Conservation (phyloP, 2,329 filamentous ascomycete species). For the Arthrobotrys conoides region DNA sequence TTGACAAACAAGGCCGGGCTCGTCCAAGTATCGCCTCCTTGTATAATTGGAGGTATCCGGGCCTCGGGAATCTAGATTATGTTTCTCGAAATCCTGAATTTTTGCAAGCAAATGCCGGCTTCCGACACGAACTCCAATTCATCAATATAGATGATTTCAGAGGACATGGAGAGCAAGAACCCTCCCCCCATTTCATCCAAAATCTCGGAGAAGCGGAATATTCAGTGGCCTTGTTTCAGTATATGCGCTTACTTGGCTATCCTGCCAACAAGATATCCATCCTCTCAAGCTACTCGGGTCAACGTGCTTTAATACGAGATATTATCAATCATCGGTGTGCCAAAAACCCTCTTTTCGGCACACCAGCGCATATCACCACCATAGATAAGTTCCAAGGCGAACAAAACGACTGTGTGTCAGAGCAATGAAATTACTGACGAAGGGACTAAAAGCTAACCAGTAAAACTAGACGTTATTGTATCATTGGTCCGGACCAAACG, state of each 20-base stretch:
- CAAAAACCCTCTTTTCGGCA: constrained; percentile 85
- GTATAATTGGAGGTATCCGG: constrained; percentile 92
- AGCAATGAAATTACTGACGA: not conserved
- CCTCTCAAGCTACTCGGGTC: constrained; percentile 92
- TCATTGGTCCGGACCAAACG: constrained; percentile 89
- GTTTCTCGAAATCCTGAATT: constrained; percentile 81
- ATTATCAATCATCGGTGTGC: constrained; percentile 87
- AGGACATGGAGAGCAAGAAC: constrained; percentile 87
- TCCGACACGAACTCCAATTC: constrained; percentile 89
- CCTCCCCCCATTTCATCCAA: constrained; percentile 93
- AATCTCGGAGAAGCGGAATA: constrained; percentile 98
- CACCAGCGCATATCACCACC: constrained; percentile 90
- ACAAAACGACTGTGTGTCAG: constrained; percentile 92
- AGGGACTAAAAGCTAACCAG: not conserved
- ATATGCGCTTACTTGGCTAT: constrained; percentile 96
- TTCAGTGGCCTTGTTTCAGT: constrained; percentile 93
- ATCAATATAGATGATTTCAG: constrained; percentile 96
- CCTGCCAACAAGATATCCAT: constrained; percentile 87
- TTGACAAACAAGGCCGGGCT: constrained; percentile 94
- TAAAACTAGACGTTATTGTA: constrained; percentile 84
- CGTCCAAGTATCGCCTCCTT: constrained; percentile 87
- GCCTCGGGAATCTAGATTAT: constrained; percentile 82
- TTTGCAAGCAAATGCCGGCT: constrained; percentile 86
- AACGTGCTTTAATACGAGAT: constrained; percentile 88
- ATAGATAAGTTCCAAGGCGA: constrained; percentile 99